phyloP scores from a whole-genome alignment of 1,139 yeast genomes.

The Yamadazyma dendronema region DNA sequence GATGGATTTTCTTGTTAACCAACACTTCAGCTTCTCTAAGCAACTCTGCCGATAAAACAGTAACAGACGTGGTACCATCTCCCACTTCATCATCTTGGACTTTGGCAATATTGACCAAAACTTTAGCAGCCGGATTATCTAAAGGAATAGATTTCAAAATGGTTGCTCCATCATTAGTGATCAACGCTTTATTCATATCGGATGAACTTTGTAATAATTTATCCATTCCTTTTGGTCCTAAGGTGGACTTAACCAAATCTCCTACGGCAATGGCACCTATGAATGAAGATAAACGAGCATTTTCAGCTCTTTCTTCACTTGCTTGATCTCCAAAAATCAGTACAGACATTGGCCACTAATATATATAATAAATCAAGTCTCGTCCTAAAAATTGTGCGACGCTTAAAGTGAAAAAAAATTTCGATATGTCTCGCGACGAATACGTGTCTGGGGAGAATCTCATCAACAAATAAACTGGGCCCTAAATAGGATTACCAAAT shows the following conservation, averaged over 20 bases:
- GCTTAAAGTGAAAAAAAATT: slow-evolving; percentile 5
- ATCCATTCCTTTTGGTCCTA: slow-evolving; percentile 99
- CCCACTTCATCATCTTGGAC: slow-evolving; percentile 99
- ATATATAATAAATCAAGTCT: too few relatives aligned
- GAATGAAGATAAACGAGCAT: slow-evolving; percentile 94
- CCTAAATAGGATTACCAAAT: slow-evolving; percentile 4
- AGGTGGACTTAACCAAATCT: slow-evolving; percentile 89
- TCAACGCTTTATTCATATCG: slow-evolving; percentile 66
- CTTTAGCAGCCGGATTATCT: slow-evolving; percentile 98
- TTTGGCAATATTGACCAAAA: slow-evolving; percentile 89
- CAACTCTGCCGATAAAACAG: slow-evolving; percentile 88
- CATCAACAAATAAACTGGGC: slow-evolving; percentile 8
- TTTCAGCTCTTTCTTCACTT: slow-evolving; percentile 95
- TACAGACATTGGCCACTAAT: slow-evolving; percentile 55
- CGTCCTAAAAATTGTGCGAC: background rate
- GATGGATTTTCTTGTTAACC: slow-evolving; percentile 91
- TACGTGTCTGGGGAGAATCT: slow-evolving; percentile 8
- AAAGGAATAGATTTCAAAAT: slow-evolving; percentile 90
- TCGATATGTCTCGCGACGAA: slow-evolving; percentile 3
- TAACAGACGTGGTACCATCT: slow-evolving; percentile 98
- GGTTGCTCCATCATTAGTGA: slow-evolving; percentile 98
- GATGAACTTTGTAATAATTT: slow-evolving; percentile 87
- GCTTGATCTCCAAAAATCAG: slow-evolving; percentile 97
- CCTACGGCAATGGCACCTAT: slow-evolving; percentile 99
- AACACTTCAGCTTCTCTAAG: slow-evolving; percentile 93